These are phyloP conservation scores for Starmerella ratchasimensis DNA, from an alignment of 805 yeast genomes.

Conservation along the genomic window DNA sequence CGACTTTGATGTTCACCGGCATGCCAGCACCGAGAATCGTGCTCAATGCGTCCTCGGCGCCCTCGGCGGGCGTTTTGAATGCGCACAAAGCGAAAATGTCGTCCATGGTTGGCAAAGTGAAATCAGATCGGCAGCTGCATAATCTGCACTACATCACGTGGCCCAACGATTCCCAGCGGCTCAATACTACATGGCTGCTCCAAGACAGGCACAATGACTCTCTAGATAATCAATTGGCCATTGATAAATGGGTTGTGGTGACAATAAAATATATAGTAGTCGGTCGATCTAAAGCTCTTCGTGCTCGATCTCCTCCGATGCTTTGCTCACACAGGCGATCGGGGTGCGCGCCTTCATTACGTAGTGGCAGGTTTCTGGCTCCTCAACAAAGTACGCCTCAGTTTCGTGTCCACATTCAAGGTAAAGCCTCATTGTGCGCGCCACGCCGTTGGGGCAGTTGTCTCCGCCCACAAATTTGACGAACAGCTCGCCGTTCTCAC, in stretches of 20 bases:
- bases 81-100: slow-evolving; percentile 12
- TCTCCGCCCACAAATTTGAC: slow-evolving; percentile 48
- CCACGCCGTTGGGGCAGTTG: slow-evolving; percentile 91
- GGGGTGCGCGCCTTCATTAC: slow-evolving; percentile 28
- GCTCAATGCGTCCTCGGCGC: slow-evolving; percentile 17
- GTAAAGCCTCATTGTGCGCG: slow-evolving; percentile 50
- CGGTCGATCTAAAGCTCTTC: slow-evolving; percentile 9
- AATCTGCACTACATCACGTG: too few species aligned
- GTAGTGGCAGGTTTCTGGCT: slow-evolving; percentile 82
- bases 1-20: slow-evolving; percentile 21
- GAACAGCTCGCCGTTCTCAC: slow-evolving; percentile 24
- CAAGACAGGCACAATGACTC: too few species aligned
- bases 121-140: too few species aligned
- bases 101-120: too few species aligned
- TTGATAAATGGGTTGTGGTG: neutral
- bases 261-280: too few species aligned
- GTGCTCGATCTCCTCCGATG: slow-evolving; percentile 2
- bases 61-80: slow-evolving; percentile 14
- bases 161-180: too few species aligned
- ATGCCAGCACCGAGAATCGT: slow-evolving; percentile 19
- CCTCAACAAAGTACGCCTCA: slow-evolving; percentile 53
- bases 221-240: too few species aligned
- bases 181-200: too few species aligned
- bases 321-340: slow-evolving; percentile 13
- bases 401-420: slow-evolving; percentile 53